Conservation (phyloP, 208 protist genomes). For the Leishmania tropica region DNA sequence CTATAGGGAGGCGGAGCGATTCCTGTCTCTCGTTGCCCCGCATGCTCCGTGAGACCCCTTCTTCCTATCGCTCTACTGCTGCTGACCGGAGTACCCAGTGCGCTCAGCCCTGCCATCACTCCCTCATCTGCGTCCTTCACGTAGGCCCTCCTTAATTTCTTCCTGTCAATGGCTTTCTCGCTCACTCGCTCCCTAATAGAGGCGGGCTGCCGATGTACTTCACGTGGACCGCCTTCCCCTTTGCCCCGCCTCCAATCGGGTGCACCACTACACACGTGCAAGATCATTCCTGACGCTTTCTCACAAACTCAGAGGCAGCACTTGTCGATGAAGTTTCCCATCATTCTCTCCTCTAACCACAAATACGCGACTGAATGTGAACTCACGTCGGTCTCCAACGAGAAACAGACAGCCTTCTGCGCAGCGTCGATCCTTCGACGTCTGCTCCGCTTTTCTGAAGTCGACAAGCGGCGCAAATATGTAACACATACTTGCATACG, state of each 20-base stretch:
- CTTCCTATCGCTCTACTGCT: neutral
- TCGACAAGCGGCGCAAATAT: neutral
- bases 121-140: neutral
- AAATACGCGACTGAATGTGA: too few relatives aligned
- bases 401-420: neutral
- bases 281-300: neutral
- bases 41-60: neutral
- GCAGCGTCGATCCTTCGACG: neutral
- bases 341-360: neutral
- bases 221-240: neutral
- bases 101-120: neutral
- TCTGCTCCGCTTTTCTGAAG: neutral
- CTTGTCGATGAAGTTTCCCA: neutral
- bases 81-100: neutral
- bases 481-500: neutral
- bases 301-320: neutral
- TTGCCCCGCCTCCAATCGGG: neutral
- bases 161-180: neutral
- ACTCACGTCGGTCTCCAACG: neutral
- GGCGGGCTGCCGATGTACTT: neutral
- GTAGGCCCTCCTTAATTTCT: neutral
- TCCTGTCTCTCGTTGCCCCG: neutral
- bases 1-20: too few relatives aligned
- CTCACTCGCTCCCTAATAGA: neutral
- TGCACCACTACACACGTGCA: accelerated